Evolutionary conservation across 441 rosid species (phyloP), one percentile per base, ranked within the genome.

Genomic region (Pelargonium exstipulatum): DNA sequence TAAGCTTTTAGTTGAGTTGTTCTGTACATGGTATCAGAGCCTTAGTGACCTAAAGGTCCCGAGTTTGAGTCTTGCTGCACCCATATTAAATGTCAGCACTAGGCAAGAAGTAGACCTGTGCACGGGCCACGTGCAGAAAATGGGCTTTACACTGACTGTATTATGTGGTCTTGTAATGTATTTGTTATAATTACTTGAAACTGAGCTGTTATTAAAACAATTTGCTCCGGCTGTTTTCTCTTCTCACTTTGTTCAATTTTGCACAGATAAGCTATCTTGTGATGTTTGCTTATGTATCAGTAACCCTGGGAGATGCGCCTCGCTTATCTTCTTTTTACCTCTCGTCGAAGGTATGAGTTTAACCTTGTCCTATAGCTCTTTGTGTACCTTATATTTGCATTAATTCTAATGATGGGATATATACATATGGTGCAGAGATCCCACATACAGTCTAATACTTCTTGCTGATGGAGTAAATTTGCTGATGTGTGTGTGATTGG

Each of bases 231-330:
- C 37, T 3, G n/a, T 64, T 6, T 18, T 26, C 62, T 32, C 49
- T 70, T 16, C 51, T 7, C 51, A 60, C 37, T 60, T 46, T 35
- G 67, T 60, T 24, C 40, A 46, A 51, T 40, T 65, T 67, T 67
- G 64, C 43, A 66, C 83, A 88, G 94, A 81, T 69, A 72, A 88
- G 94, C 83, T 88, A 86, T 78, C 87, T 88, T 72, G 87, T 88
- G 68, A 88, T 88, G 94, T 86, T 88, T 67, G 83, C 82, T 22
- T 88, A 88, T 70, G 84, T 86, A 68, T 88, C 94, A 61, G 22
- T 86, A 76, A 82, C 90, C 64, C 76, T 88, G 76, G 94, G 94
- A 79, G 94, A 88, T 82, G 74, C 83, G 67, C 79, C 84, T 42
- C 75, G 46, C 57, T 67, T 85, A 64, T 71, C 74, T 68, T 75